These are phyloP conservation scores for Hypoxylon sp. DNA, from an alignment of 2,329 filamentous ascomycete genomes.

Conservation along the genomic window DNA sequence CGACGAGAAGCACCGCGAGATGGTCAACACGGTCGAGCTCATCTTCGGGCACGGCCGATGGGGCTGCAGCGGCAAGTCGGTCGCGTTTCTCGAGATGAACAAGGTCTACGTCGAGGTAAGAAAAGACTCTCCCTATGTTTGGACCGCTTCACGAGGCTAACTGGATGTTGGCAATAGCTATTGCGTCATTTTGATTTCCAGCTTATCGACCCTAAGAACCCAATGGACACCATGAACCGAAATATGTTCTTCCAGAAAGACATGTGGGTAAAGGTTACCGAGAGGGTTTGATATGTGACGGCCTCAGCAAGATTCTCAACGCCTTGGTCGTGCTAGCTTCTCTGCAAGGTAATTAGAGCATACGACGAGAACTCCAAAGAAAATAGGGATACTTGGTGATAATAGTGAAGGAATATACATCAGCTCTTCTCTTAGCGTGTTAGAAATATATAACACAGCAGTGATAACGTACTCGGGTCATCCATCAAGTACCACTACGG, in stretches of 20 bases:
- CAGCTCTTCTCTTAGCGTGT: no score
- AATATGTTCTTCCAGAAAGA: conserved; percentile 32
- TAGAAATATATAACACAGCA: no score
- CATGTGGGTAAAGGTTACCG: conserved; percentile 35
- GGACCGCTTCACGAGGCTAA: no score
- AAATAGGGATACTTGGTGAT: no score
- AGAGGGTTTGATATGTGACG: conserved; percentile 4
- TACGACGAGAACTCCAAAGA: no score
- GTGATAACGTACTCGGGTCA: no score
- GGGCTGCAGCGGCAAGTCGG: conserved; percentile 51
- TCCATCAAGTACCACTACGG: no score
- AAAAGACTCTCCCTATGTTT: no score
- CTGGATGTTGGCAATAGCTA: conserved; percentile 17
- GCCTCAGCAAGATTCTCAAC: background rate
- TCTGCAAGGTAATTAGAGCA: background rate
- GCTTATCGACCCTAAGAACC: conserved; percentile 25
- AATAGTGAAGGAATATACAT: no score
- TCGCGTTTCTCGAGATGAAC: conserved; percentile 54
- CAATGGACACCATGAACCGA: conserved; percentile 26
- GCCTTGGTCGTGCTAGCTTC: background rate
- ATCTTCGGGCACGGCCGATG: conserved; percentile 52
- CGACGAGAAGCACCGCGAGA: conserved; percentile 41
- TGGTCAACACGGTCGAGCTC: conserved; percentile 48
- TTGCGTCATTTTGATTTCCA: conserved; percentile 38
- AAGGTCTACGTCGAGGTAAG: conserved; percentile 54